These are phyloP conservation scores for Rhizopus microsporus DNA, from an alignment of 371 early-diverging fungal genomes.

Conservation along the genomic window DNA sequence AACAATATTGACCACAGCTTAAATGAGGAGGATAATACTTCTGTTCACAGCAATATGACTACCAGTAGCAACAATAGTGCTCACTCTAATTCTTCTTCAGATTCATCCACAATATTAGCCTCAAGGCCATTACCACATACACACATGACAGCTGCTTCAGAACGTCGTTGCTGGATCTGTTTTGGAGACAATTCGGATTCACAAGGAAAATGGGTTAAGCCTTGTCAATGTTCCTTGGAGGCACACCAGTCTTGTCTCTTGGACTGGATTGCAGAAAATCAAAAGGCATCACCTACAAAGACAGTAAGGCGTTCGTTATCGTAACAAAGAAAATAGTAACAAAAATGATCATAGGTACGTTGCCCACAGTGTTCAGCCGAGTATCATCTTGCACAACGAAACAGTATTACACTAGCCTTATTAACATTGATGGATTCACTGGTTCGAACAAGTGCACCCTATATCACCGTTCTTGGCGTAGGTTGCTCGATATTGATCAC, in stretches of 20 bases:
- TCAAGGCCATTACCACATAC: slow-evolving; percentile 15
- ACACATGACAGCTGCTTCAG: slow-evolving; percentile 1
- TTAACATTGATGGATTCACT: slow-evolving; percentile 56
- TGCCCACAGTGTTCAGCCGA: slow-evolving; percentile 78
- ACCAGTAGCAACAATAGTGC: slow-evolving; percentile 5
- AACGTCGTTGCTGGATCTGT: slow-evolving; percentile 65
- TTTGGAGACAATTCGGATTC: slow-evolving; percentile 67
- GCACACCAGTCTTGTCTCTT: slow-evolving; percentile 76
- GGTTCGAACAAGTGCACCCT: slow-evolving; percentile 65
- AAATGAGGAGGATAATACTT: background rate
- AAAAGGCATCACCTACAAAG: slow-evolving; percentile 56
- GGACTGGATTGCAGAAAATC: slow-evolving; percentile 77
- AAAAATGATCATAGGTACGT: slow-evolving; percentile 45
- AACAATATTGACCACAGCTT: slow-evolving; percentile 3
- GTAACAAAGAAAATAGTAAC: background rate
- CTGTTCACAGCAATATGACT: background rate
- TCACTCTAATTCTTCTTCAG: slow-evolving; percentile 20
- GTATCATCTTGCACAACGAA: slow-evolving; percentile 62
- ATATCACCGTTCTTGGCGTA: slow-evolving; percentile 63
- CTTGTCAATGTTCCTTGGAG: slow-evolving; percentile 74
- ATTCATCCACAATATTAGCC: slow-evolving; percentile 38
- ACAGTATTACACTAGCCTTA: slow-evolving; percentile 51
- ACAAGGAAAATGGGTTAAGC: slow-evolving; percentile 67
- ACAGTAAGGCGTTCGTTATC: slow-evolving; percentile 15
- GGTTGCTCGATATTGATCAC: slow-evolving; percentile 62